phyloP scores from a whole-genome alignment of 495 filamentous ascomycete genomes.

The Polyplosphaeria fusca region DNA sequence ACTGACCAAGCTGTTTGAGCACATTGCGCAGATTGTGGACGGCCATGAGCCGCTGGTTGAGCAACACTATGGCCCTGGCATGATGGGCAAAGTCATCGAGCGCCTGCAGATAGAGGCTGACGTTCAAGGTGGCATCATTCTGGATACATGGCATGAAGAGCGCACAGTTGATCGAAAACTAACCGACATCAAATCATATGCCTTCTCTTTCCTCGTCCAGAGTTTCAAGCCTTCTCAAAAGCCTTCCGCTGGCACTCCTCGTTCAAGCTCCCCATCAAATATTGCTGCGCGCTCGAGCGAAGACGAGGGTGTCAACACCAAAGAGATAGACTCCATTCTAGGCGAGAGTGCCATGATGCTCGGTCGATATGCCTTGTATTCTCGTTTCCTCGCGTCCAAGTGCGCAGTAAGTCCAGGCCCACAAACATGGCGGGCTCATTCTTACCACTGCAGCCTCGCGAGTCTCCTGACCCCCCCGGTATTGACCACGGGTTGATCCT shows the following conservation, averaged over 20 bases:
- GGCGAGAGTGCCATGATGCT: slow-evolving; percentile 89
- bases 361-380: slow-evolving; percentile 88
- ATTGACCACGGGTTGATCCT: slow-evolving; percentile 45
- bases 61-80: slow-evolving; percentile 83
- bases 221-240: slow-evolving; percentile 75
- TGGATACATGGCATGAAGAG: slow-evolving; percentile 95
- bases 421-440: slow-evolving; percentile 4
- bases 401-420: slow-evolving; percentile 57
- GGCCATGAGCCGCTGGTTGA: slow-evolving; percentile 86
- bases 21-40: slow-evolving; percentile 94
- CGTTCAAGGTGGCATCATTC: slow-evolving; percentile 92
- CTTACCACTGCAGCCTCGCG: slow-evolving; percentile 33
- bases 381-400: slow-evolving; percentile 81
- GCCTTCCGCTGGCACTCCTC: slow-evolving; percentile 38
- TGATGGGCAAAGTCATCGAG: slow-evolving; percentile 96
- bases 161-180: slow-evolving; percentile 75
- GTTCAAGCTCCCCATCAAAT: slow-evolving; percentile 63
- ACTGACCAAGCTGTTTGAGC: slow-evolving; percentile 89
- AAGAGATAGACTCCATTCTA: slow-evolving; percentile 81
- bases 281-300: slow-evolving; percentile 56
- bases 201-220: slow-evolving; percentile 93
- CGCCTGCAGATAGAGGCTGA: slow-evolving; percentile 90
- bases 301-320: slow-evolving; percentile 93
- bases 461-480: slow-evolving; percentile 14
- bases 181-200: slow-evolving; percentile 93